These are phyloP conservation scores for Mycosphaerella arachidis DNA, from an alignment of 2,329 filamentous ascomycete genomes.

Conservation along the genomic window DNA sequence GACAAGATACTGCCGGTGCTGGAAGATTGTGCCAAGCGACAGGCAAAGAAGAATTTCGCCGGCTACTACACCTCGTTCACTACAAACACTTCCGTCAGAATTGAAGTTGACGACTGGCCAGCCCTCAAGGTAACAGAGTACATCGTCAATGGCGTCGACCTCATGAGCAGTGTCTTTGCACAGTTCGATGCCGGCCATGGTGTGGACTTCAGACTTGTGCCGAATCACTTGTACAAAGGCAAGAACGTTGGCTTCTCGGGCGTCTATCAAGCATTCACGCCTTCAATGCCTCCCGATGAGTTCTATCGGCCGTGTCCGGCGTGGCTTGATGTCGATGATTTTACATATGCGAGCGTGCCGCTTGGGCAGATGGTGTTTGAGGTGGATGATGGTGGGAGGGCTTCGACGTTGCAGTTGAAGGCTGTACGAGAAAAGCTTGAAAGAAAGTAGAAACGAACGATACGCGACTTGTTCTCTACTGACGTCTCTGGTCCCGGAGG, in stretches of 20 bases:
- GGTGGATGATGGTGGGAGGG: constrained; percentile 16
- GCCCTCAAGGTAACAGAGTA: constrained; percentile 32
- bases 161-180: constrained; percentile 23
- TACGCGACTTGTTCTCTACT: no score
- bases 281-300: constrained; percentile 14
- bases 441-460: constrained; percentile 12
- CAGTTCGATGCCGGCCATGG: constrained; percentile 3
- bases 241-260: constrained; percentile 15
- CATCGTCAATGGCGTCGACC: constrained; percentile 33
- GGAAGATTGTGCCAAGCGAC: constrained; percentile 27
- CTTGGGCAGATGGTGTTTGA: constrained; percentile 23
- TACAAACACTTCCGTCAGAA: constrained; percentile 22
- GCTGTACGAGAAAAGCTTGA: constrained; percentile 14
- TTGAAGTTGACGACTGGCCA: constrained; percentile 24
- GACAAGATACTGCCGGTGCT: constrained; percentile 24
- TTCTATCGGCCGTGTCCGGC: constrained; percentile 15
- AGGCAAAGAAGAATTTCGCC: constrained; percentile 26
- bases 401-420: constrained; percentile 11
- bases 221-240: constrained; percentile 24
- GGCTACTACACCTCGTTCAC: constrained; percentile 24
- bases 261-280: constrained; percentile 12
- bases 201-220: constrained; percentile 23
- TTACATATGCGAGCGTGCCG: constrained; percentile 20
- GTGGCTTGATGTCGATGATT: constrained; percentile 21
- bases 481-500: no score